Conservation (phyloP, 192 early-diverging fungal species). For the Linnemannia zychae region DNA sequence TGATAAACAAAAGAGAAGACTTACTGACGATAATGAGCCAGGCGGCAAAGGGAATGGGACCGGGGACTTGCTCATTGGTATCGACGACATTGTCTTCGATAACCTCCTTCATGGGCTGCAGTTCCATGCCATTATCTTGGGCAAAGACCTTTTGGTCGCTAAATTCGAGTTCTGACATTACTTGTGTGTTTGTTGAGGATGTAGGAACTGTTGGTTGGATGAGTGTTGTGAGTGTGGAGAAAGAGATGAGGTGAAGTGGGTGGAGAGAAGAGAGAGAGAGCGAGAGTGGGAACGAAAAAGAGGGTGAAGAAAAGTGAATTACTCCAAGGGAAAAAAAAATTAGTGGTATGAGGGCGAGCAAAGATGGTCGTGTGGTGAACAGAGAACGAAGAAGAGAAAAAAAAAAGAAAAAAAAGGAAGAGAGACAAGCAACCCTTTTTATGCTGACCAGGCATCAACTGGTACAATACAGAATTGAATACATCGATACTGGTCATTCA, state of each 20-base stretch:
- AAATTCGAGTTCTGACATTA: slow-evolving; percentile 24
- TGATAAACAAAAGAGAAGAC: slow-evolving; percentile 58
- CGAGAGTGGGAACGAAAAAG: not conserved
- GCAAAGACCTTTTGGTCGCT: not conserved
- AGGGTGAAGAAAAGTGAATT: not conserved
- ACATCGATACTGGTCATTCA: not conserved
- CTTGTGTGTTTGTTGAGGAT: not conserved
- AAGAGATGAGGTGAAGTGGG: not conserved
- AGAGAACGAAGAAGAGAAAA: slow-evolving; percentile 11
- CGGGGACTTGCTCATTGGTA: slow-evolving; percentile 40
- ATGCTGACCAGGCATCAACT: not conserved
- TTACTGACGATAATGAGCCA: slow-evolving; percentile 60
- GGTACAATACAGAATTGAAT: not conserved
- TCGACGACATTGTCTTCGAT: slow-evolving; percentile 12
- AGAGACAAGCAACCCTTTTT: not conserved
- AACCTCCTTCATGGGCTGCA: slow-evolving; percentile 16
- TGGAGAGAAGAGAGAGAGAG: not conserved
- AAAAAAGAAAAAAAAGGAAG: not conserved
- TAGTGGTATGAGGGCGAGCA: not conserved
- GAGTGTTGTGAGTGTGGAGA: not conserved
- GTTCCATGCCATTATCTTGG: not conserved
- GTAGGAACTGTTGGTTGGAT: not conserved
- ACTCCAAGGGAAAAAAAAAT: slow-evolving; percentile 1
- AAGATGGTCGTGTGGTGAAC: slow-evolving; percentile 18
- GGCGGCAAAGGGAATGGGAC: slow-evolving; percentile 48